Evolutionary conservation across 768 basidiomycete genomes (phyloP).

Genomic region (Serpula lacrymans): DNA sequence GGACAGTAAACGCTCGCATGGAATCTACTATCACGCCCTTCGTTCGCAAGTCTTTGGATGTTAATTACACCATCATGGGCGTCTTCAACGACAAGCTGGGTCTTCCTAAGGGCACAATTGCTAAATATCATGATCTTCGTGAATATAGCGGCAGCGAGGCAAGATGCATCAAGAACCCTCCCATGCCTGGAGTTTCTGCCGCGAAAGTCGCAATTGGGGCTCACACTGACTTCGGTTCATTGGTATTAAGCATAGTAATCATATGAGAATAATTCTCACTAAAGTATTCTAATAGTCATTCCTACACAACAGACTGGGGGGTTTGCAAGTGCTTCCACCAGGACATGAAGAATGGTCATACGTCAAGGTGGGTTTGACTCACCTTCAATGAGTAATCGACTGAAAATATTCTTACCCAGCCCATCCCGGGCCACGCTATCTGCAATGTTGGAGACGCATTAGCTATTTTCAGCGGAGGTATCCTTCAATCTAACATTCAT

Average conservation of each 20-base stretch:
- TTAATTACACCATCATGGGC: slow-evolving; percentile 50
- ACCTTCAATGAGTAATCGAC: not conserved
- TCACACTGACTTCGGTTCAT: slow-evolving; percentile 74
- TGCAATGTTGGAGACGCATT: slow-evolving; percentile 66
- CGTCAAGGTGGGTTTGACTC: slow-evolving; percentile 42
- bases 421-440: slow-evolving; percentile 53
- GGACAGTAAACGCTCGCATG: slow-evolving; percentile 49
- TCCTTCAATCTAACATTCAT: slow-evolving; percentile 61
- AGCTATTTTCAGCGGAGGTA: slow-evolving; percentile 58
- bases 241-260: slow-evolving; percentile 37
- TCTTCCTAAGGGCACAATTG: slow-evolving; percentile 47
- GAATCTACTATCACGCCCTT: slow-evolving; percentile 49
- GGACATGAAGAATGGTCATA: slow-evolving; percentile 65
- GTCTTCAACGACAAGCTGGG: slow-evolving; percentile 56
- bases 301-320: slow-evolving; percentile 67
- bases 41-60: slow-evolving; percentile 51
- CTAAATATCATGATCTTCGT: slow-evolving; percentile 37
- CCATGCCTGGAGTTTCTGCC: slow-evolving; percentile 23
- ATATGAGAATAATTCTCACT: not conserved
- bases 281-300: slow-evolving; percentile 61
- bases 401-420: slow-evolving; percentile 29
- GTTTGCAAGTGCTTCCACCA: slow-evolving; percentile 64
- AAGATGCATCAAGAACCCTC: slow-evolving; percentile 50
- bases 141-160: slow-evolving; percentile 58
- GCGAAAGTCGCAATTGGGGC: slow-evolving; percentile 51